phyloP scores from a whole-genome alignment of 23 red algal genomes.

The Agarophyton chilense region DNA sequence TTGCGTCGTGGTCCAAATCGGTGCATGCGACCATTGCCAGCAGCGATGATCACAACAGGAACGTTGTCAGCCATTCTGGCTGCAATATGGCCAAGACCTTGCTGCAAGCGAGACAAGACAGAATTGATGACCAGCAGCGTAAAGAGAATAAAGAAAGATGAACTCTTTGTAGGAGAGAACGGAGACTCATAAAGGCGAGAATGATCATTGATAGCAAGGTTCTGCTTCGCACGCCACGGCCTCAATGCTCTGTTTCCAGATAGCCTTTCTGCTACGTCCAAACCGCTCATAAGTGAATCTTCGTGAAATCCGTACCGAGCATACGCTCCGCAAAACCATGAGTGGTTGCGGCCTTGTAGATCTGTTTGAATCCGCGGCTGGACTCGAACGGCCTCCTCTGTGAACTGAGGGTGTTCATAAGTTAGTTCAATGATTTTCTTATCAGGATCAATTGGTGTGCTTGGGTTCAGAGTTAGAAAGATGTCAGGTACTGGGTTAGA shows the following conservation, averaged over 20 bases:
- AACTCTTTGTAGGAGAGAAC: slow-evolving; percentile 20
- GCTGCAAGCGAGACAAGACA: slow-evolving; percentile 55
- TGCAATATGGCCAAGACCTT: slow-evolving; percentile 54
- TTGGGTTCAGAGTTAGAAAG: slow-evolving; percentile 96
- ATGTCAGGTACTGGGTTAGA: slow-evolving; percentile 66
- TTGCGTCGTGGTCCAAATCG: slow-evolving; percentile 60
- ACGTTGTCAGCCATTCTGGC: slow-evolving; percentile 48
- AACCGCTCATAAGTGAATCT: slow-evolving; percentile 84
- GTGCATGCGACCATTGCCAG: slow-evolving; percentile 52
- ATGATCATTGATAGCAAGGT: slow-evolving; percentile 66
- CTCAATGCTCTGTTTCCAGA: slow-evolving; percentile 24
- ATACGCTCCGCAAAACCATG: slow-evolving; percentile 94
- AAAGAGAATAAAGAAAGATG: slow-evolving; percentile 29
- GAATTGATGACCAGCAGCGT: slow-evolving; percentile 46
- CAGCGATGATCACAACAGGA: slow-evolving; percentile 44
- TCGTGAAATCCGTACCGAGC: slow-evolving; percentile 97
- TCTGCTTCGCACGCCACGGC: slow-evolving; percentile 54
- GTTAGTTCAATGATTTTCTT: slow-evolving; percentile 65
- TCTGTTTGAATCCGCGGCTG: slow-evolving; percentile 61
- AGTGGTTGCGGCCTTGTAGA: slow-evolving; percentile 73
- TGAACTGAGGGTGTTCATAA: slow-evolving; percentile 90
- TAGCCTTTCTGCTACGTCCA: slow-evolving; percentile 79
- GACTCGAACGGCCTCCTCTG: slow-evolving; percentile 47
- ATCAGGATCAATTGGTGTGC: slow-evolving; percentile 56
- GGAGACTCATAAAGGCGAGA: slow-evolving; percentile 53